Percentiles rank a stretch among this genome's conserved stretches.
These are phyloP conservation scores for Kwoniella pini DNA, from an alignment of 768 basidiomycete genomes.

Conservation along the genomic window DNA sequence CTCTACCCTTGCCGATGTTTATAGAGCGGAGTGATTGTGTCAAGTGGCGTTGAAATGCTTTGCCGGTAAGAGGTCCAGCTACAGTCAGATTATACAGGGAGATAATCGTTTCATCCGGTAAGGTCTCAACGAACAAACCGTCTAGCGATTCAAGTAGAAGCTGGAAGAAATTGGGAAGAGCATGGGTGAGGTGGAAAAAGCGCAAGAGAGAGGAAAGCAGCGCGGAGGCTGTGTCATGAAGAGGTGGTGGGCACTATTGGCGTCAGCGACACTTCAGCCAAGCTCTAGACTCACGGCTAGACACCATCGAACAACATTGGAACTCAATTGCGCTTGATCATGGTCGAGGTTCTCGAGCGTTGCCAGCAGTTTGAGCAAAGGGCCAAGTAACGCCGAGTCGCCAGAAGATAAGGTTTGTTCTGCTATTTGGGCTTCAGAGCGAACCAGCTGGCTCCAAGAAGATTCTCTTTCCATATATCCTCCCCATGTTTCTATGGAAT, in stretches of 20 bases:
- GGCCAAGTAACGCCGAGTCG: background rate
- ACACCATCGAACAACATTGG: slow-evolving; percentile 26
- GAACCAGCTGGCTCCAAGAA: slow-evolving; percentile 29
- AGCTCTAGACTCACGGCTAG: slow-evolving; percentile 24
- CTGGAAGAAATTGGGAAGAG: slow-evolving; percentile 11
- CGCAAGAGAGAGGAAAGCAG: slow-evolving; percentile 21
- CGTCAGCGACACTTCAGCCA: slow-evolving; percentile 1
- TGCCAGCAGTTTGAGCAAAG: slow-evolving; percentile 4
- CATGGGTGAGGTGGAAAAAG: slow-evolving; percentile 25
- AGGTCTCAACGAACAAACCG: slow-evolving; percentile 5
- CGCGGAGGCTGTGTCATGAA: slow-evolving; percentile 3
- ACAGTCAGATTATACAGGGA: slow-evolving; percentile 9
- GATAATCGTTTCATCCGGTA: slow-evolving; percentile 5
- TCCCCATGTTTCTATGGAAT: slow-evolving; percentile 33
- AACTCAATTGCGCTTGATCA: slow-evolving; percentile 13
- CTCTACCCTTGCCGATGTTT: background rate
- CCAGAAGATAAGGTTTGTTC: background rate
- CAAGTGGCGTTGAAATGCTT: background rate
- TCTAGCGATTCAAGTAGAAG: slow-evolving; percentile 11
- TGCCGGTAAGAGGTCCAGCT: slow-evolving; percentile 4
- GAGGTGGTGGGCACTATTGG: slow-evolving; percentile 11
- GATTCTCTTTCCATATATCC: slow-evolving; percentile 41
- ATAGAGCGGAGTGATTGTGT: slow-evolving; percentile 1
- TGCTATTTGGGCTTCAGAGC: background rate
- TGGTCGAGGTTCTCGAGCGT: slow-evolving; percentile 31